These are phyloP conservation scores for Orobanche coerulescens DNA, from an alignment of 257 asterid species.

Conservation along the genomic window DNA sequence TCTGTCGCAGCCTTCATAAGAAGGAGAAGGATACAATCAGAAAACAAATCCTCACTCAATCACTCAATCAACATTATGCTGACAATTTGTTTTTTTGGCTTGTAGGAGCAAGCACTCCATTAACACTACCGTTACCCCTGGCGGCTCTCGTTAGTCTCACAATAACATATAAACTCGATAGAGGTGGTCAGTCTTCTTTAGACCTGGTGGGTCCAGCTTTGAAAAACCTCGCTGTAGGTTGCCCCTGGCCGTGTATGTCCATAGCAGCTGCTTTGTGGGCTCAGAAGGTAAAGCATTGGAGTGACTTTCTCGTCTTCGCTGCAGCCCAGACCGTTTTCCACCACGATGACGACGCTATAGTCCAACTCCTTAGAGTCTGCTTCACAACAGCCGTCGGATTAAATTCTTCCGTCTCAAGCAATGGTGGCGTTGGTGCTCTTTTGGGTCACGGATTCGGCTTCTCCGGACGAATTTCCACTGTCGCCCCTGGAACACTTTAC, in stretches of 20 bases:
- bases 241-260: constrained; percentile 99
- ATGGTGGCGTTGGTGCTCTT: constrained; percentile 84
- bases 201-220: constrained; percentile 66
- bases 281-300: constrained; percentile 93
- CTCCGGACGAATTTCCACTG: constrained; percentile 63
- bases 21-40: not conserved
- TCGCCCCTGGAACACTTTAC: constrained; percentile 92
- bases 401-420: constrained; percentile 42
- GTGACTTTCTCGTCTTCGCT: constrained; percentile 72
- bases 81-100: constrained; percentile 18
- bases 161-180: constrained; percentile 78
- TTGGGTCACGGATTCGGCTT: constrained; percentile 95
- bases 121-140: constrained; percentile 79
- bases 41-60: not conserved
- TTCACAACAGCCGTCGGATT: constrained; percentile 69
- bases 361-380: constrained; percentile 85
- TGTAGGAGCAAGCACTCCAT: constrained; percentile 63
- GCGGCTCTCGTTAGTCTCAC: constrained; percentile 96
- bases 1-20: too few relatives aligned
- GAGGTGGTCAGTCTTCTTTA: constrained; percentile 49
- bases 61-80: not conserved
- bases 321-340: constrained; percentile 86
- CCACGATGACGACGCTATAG: constrained; percentile 74
- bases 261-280: constrained; percentile 75
- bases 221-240: constrained; percentile 61